Base-by-base conservation (phyloP, 805 yeast species). In the Isabelozyma heimii region DNA sequence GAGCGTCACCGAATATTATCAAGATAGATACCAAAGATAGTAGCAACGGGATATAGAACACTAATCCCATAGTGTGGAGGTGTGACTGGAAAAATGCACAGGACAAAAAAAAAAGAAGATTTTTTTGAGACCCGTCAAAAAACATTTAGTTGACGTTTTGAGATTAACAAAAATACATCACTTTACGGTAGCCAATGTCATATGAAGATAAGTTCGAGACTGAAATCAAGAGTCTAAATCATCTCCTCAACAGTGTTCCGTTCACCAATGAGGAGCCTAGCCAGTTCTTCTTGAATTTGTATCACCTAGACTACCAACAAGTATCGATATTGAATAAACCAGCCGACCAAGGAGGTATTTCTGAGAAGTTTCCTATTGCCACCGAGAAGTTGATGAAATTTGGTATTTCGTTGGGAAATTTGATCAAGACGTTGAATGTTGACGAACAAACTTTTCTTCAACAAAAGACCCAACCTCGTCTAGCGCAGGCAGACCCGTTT, bases 1-100 rank as follows among this genome's bases (percentile, higher is more conserved):
- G 84, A 24, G 75, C 65, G 53, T 80, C 80, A 0, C 84, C 84
- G 55, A 80, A 77, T 10, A 80, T 58, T 5, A 73, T 53, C 0
- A 76, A 44, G n/a, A 62, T 52, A 8, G 70, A 52, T 4, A 66
- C 30, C 10, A 50, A 27, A 3, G 55, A 42, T 12, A 53, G 52
- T 20, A 54, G 13, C 16, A 37, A 9, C 37, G 48, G 20, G 37
- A 10, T 15, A 46, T 26, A 12, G 47, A 51, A 14, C 37, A 46
- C 16, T 24, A 48, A 24, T 15, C 37, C 40, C 52, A 47, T 47
- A 35, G 10, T 12, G 33, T 15, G 17, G 17, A 30, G 44, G 33
- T 26, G 13, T 15, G 16, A 26, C 24, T 2, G 24, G 24, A 45
- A 37, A 16, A 40, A 13, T 20, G 14, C 20, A 8, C 35, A 43